Conservation (phyloP, 1,284 basidiomycete genomes). For the Ceratobasidium sp. region DNA sequence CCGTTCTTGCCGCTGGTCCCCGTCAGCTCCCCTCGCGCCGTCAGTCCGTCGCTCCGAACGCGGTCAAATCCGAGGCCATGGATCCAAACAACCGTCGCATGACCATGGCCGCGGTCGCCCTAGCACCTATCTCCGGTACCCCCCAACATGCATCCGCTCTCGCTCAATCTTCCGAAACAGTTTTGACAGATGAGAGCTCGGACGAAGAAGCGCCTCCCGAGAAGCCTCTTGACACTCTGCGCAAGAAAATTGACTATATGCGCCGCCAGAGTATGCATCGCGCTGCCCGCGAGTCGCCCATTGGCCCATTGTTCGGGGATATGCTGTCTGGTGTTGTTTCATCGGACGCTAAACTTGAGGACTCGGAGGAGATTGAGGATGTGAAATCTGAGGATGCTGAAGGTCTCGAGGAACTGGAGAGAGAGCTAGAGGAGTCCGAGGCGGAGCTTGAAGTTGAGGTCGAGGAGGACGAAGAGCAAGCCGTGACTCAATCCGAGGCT, state of each 20-base stretch:
- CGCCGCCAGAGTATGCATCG: slow-evolving; percentile 44
- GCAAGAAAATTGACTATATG: slow-evolving; percentile 45
- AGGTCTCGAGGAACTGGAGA: slow-evolving; percentile 28
- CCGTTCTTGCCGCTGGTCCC: slow-evolving; percentile 39
- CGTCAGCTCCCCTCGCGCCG: slow-evolving; percentile 36
- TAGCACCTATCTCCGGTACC: neutral
- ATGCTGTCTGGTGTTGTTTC: neutral
- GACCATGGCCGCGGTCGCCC: slow-evolving; percentile 24
- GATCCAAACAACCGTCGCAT: slow-evolving; percentile 41
- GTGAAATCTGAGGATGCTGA: neutral
- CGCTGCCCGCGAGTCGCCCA: slow-evolving; percentile 35
- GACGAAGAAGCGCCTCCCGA: slow-evolving; percentile 35
- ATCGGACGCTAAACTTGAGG: slow-evolving; percentile 30
- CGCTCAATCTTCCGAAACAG: slow-evolving; percentile 9
- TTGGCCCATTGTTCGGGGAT: slow-evolving; percentile 31
- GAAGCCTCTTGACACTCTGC: slow-evolving; percentile 17
- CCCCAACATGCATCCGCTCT: slow-evolving; percentile 32
- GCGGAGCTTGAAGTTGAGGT: slow-evolving; percentile 8
- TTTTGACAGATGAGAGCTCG: slow-evolving; percentile 21
- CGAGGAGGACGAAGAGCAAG: slow-evolving; percentile 17
- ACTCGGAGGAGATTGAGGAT: slow-evolving; percentile 28
- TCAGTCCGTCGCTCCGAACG: slow-evolving; percentile 36
- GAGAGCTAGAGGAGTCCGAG: slow-evolving; percentile 14
- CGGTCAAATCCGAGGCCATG: slow-evolving; percentile 27
- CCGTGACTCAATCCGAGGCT: neutral